Conservation (phyloP, 75 land plant species). For the Isoetes taiwanensis region DNA sequence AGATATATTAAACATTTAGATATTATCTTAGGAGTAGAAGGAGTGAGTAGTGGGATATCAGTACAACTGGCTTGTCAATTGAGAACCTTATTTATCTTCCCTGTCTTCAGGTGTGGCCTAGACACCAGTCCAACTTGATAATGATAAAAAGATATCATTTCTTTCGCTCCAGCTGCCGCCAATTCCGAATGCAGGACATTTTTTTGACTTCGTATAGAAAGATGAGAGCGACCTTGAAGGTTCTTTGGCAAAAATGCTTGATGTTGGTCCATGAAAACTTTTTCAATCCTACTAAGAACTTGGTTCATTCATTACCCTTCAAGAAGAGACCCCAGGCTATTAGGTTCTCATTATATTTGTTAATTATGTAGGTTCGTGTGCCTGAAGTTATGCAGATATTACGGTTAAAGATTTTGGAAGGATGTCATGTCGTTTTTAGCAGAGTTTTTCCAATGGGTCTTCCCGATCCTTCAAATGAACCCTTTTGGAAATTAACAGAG, state of each 20-base stretch:
- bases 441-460: no score
- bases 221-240: slow-evolving; percentile 89
- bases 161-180: slow-evolving; percentile 73
- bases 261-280: slow-evolving; percentile 19
- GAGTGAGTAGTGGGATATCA: slow-evolving; percentile 2
- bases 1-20: slow-evolving; percentile 85
- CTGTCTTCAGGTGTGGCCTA: slow-evolving; percentile 74
- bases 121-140: slow-evolving; percentile 66
- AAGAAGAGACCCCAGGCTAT: no score
- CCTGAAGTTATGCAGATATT: no score
- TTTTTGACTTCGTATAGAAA: slow-evolving; percentile 45
- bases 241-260: slow-evolving; percentile 54
- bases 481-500: no score
- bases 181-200: slow-evolving; percentile 33
- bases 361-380: no score
- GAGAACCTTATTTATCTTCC: background rate
- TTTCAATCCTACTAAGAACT: no score
- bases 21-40: slow-evolving; percentile 80
- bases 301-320: no score
- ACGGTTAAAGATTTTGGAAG: no score
- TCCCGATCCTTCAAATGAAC: no score
- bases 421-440: no score
- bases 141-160: slow-evolving; percentile 92
- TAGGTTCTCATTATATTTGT: no score
- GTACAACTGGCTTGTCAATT: background rate